phyloP scores from a whole-genome alignment of 2,329 filamentous ascomycete species.

The Nothopassalora personata region DNA sequence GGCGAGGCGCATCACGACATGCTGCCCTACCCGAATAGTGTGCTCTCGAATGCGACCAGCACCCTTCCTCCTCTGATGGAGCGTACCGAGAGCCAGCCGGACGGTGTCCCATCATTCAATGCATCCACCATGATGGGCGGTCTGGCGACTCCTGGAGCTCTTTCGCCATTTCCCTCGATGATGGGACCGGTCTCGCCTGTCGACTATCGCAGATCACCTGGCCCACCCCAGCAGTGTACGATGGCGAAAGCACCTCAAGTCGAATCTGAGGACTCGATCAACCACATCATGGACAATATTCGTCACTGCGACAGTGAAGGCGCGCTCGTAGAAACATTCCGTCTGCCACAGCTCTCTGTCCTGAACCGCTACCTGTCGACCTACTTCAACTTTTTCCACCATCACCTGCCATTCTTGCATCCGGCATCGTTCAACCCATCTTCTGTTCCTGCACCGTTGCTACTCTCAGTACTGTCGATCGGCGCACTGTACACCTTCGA shows the following conservation, averaged over 20 bases:
- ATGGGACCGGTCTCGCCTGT: slow-evolving; percentile 63
- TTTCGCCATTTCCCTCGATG: slow-evolving; percentile 67
- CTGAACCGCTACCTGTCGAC: slow-evolving; percentile 90
- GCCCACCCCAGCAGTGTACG: slow-evolving; percentile 59
- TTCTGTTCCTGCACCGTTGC: slow-evolving; percentile 70
- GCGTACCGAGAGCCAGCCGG: slow-evolving; percentile 38
- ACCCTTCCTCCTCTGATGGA: slow-evolving; percentile 65
- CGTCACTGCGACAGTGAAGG: slow-evolving; percentile 73
- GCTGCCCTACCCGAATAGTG: slow-evolving; percentile 43
- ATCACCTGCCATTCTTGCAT: slow-evolving; percentile 92
- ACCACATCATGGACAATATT: slow-evolving; percentile 80
- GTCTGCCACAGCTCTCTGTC: slow-evolving; percentile 71
- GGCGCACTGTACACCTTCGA: slow-evolving; percentile 96
- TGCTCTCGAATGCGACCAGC: slow-evolving; percentile 21
- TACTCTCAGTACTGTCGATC: slow-evolving; percentile 88
- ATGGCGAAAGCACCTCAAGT: slow-evolving; percentile 73
- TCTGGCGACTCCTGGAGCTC: slow-evolving; percentile 64
- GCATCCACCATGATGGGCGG: slow-evolving; percentile 65
- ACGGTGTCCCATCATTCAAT: slow-evolving; percentile 51
- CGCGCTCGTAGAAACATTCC: slow-evolving; percentile 81
- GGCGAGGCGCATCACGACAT: slow-evolving; percentile 39
- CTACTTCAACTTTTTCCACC: slow-evolving; percentile 96
- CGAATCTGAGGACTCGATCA: slow-evolving; percentile 75
- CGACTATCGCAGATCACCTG: slow-evolving; percentile 65
- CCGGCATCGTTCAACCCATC: slow-evolving; percentile 83